These are phyloP conservation scores for Pseudogymnoascus sp. DNA, from an alignment of 2,329 filamentous ascomycete genomes.

Conservation along the genomic window DNA sequence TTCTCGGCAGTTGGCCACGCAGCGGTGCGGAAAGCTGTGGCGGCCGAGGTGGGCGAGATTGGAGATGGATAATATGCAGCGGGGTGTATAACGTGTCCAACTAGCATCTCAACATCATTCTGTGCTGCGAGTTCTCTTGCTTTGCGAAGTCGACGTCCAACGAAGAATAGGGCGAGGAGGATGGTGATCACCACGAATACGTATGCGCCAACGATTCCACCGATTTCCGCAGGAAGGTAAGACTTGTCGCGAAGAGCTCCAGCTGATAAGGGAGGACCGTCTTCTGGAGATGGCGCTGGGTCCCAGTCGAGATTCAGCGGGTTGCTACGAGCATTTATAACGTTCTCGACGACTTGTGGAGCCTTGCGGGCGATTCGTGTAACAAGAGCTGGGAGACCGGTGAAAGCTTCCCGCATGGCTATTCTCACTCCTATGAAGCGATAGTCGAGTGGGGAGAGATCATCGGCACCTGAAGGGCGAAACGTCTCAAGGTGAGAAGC, in stretches of 20 bases:
- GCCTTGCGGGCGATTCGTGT: neutral
- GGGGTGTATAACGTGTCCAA: constrained; percentile 34
- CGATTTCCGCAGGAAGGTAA: constrained; percentile 73
- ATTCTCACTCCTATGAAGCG: neutral
- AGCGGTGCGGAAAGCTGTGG: constrained; percentile 34
- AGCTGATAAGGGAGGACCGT: constrained; percentile 53
- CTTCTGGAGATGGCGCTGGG: constrained; percentile 52
- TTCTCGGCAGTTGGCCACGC: constrained; percentile 43
- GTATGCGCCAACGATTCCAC: constrained; percentile 79
- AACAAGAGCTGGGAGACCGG: constrained; percentile 3
- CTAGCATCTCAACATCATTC: constrained; percentile 28
- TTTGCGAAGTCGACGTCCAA: constrained; percentile 48
- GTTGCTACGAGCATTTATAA: constrained; percentile 15
- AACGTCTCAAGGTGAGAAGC: constrained; percentile 5
- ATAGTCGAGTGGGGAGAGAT: constrained; percentile 1
- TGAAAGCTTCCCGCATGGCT: constrained; percentile 9
- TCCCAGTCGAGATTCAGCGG: constrained; percentile 40
- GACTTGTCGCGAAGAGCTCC: constrained; percentile 52
- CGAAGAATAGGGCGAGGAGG: constrained; percentile 55
- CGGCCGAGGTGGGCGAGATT: constrained; percentile 29
- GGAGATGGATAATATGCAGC: constrained; percentile 29
- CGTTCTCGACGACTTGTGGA: neutral
- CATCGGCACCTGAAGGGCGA: constrained; percentile 9
- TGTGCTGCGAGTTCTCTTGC: constrained; percentile 20
- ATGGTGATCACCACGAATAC: constrained; percentile 68